These are phyloP conservation scores for Russula ochroleuca DNA, from an alignment of 768 basidiomycete genomes.

Conservation along the genomic window DNA sequence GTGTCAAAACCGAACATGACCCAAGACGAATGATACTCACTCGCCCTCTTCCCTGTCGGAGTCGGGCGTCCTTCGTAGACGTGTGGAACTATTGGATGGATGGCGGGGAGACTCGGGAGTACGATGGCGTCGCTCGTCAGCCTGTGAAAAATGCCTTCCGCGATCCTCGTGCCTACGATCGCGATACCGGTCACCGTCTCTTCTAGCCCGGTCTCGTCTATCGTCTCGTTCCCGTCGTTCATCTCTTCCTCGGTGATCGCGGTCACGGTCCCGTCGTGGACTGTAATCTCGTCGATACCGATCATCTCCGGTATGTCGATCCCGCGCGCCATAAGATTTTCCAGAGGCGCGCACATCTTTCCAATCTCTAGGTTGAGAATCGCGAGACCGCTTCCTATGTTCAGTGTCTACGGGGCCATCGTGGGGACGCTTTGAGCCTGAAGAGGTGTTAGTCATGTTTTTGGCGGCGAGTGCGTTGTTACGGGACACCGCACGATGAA, in stretches of 20 bases:
- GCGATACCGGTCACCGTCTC: constrained; percentile 35
- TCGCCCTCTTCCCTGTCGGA: constrained; percentile 88
- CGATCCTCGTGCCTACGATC: constrained; percentile 26
- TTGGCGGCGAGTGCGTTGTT: constrained; percentile 47
- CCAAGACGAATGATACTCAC: constrained; percentile 54
- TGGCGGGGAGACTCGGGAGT: constrained; percentile 22
- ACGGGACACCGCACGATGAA: constrained; percentile 80
- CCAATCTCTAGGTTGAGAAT: constrained; percentile 59
- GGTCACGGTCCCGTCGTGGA: constrained; percentile 31
- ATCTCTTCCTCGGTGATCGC: constrained; percentile 36
- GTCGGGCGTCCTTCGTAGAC: constrained; percentile 30
- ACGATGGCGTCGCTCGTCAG: constrained; percentile 23
- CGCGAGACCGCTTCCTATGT: constrained; percentile 52
- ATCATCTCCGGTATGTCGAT: constrained; percentile 38
- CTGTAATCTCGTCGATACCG: constrained; percentile 31
- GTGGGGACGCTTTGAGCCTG: constrained; percentile 81
- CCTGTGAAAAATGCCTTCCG: constrained; percentile 12
- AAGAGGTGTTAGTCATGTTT: constrained; percentile 72
- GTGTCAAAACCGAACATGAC: constrained; percentile 23
- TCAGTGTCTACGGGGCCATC: constrained; percentile 47
- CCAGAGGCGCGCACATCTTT: constrained; percentile 54
- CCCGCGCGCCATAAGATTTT: constrained; percentile 31
- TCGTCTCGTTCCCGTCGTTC: constrained; percentile 34
- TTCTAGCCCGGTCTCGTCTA: constrained; percentile 35
- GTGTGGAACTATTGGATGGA: constrained; percentile 26